Conservation (phyloP, 176 grass and related monocot genomes). For the Bothriochloa decipiens region DNA sequence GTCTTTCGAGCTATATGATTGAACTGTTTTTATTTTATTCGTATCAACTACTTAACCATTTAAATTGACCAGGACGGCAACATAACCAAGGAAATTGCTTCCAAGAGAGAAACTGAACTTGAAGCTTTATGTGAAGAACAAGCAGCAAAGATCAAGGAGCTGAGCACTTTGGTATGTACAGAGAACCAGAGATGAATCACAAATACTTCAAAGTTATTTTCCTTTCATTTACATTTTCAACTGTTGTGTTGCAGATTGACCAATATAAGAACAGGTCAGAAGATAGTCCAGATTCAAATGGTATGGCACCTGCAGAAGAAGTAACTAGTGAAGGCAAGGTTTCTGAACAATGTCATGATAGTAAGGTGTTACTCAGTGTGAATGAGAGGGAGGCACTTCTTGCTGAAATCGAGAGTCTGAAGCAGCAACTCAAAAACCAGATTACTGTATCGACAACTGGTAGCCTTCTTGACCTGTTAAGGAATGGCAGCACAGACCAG, state of each 20-base stretch:
- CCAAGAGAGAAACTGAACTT: conserved; percentile 74
- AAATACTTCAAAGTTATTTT: conserved; percentile 23
- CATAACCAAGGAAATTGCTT: conserved; percentile 32
- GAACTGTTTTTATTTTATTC: conserved; percentile 13
- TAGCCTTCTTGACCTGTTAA: conserved; percentile 82
- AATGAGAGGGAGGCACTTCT: conserved; percentile 55
- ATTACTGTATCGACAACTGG: conserved; percentile 37
- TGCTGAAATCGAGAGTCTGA: conserved; percentile 58
- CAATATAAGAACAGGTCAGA: conserved; percentile 49
- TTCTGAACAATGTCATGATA: conserved; percentile 38
- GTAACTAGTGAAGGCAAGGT: conserved; percentile 16
- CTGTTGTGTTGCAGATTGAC: conserved; percentile 60
- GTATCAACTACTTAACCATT: conserved; percentile 20
- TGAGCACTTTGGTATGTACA: conserved; percentile 62
- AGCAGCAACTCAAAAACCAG: conserved; percentile 50
- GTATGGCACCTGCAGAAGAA: conserved; percentile 29
- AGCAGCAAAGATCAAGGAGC: conserved; percentile 71
- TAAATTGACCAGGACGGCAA: conserved; percentile 46
- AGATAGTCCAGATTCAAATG: conserved; percentile 46
- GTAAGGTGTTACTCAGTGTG: conserved; percentile 12
- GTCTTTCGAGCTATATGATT: conserved; percentile 1
- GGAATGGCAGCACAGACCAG: conserved; percentile 56
- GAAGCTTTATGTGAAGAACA: conserved; percentile 90
- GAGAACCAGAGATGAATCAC: not conserved
- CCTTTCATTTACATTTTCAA: conserved; percentile 37